Evolutionary conservation across 1,284 basidiomycete species (phyloP).

Genomic region (Phylloporus sp.): DNA sequence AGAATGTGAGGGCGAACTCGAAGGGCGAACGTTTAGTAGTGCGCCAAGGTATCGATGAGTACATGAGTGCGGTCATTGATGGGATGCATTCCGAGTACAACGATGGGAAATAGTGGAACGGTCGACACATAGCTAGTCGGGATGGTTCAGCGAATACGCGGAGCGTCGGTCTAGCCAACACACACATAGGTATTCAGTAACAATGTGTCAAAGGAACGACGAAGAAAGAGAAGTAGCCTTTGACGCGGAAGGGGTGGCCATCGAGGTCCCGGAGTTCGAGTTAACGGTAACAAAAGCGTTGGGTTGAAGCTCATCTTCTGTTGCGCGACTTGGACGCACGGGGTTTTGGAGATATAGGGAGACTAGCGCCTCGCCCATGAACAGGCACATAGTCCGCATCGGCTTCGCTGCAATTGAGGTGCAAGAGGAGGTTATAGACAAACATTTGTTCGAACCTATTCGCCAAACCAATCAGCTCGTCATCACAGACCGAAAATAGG

Average conservation of each 20-base stretch:
- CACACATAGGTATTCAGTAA: background rate
- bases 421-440: constrained; percentile 81
- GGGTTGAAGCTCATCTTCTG: constrained; percentile 29
- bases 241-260: background rate
- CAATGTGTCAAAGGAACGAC: background rate
- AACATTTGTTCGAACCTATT: constrained; percentile 86
- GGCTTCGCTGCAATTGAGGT: constrained; percentile 77
- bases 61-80: background rate
- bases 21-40: constrained; percentile 16
- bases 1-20: background rate
- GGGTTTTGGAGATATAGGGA: constrained; percentile 40
- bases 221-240: background rate
- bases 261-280: background rate
- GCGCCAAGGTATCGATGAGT: constrained; percentile 24
- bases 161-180: constrained; percentile 3
- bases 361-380: constrained; percentile 74
- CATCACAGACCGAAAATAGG: constrained; percentile 3
- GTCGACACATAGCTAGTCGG: background rate
- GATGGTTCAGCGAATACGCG: background rate
- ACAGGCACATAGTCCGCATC: constrained; percentile 78
- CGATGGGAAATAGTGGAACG: constrained; percentile 10
- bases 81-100: constrained; percentile 31
- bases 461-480: constrained; percentile 12
- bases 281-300: background rate
- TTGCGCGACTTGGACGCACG: constrained; percentile 46